Evolutionary conservation across 108 stramenopile species (phyloP), one percentile per base, ranked within the genome.

Genomic region (Cylindrotheca closterium): DNA sequence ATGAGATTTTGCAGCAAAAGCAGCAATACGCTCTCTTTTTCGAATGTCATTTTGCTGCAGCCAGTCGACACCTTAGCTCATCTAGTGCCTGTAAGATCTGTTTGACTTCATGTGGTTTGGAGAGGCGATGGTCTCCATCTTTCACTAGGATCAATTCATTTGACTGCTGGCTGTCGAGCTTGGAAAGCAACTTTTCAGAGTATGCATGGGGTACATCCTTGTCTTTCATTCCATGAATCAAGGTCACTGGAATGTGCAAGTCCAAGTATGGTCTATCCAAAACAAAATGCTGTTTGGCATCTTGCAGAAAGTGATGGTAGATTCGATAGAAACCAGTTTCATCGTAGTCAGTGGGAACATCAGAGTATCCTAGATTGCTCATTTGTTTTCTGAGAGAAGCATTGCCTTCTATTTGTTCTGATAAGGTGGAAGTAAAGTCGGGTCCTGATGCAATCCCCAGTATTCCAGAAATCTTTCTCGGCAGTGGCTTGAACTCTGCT

Each of bases 361-460:
- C 7, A 3, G 30, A 17, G 5, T 52, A 15, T 26, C 67, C 71
- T 1, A 21, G 18, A 2, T 48, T 18, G 58, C 29, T 46, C 71
- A 58, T 51, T 23, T 60, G 37, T n/a, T 55, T 10, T 30, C 25
- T 22, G 1, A 63, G 45, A 47, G 50, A 19, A 0, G 32, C 22
- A n/a, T n/a, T n/a, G n/a, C n/a, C n/a, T n/a, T n/a, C n/a, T n/a
- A n/a, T n/a, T n/a, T n/a, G n/a, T n/a, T n/a, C n/a, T n/a, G n/a
- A n/a, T n/a, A n/a, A n/a, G 3, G 59, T 29, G 25, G 27, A 2
- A 28, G 12, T n/a, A 56, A 69, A 71, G 37, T 79, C 79, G 12
- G 70, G 74, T 0, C 70, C 79, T 12, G 79, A 47, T 12, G 65
- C 79, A 57, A 79, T 71, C 18, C 74, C 69, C 30, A 79, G n/a